phyloP scores from a whole-genome alignment of 2,329 filamentous ascomycete genomes.

The Sporothrix humicola region DNA sequence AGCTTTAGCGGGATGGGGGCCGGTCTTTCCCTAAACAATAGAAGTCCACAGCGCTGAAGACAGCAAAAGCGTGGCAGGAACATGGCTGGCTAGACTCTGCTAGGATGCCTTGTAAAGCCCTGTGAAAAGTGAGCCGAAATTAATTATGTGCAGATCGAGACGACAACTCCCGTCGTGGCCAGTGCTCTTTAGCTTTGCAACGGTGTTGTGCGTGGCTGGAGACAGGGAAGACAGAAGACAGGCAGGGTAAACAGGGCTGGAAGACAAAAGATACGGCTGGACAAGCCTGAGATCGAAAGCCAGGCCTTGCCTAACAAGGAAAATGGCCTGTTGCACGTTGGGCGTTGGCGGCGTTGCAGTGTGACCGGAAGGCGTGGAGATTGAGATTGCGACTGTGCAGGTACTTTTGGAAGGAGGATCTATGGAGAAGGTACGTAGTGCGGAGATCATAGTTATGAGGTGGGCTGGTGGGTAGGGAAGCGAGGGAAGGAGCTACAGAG shows the following conservation, averaged over 20 bases:
- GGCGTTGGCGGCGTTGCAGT: neutral
- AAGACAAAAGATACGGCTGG: neutral
- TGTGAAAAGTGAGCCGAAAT: neutral
- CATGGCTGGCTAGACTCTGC: neutral
- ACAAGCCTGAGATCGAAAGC: neutral
- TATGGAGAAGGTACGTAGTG: neutral
- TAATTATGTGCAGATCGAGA: conserved; percentile 12
- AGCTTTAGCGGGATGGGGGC: conserved; percentile 6
- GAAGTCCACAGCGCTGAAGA: neutral
- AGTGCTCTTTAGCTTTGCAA: conserved; percentile 6
- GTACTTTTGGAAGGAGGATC: no score
- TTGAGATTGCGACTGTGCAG: neutral
- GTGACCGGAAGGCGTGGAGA: conserved; percentile 20
- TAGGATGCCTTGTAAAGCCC: neutral
- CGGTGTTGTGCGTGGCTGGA: neutral
- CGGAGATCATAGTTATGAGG: neutral
- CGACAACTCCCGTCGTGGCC: neutral
- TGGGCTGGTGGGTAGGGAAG: no score
- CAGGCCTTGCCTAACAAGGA: conserved; percentile 18
- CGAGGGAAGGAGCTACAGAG: no score
- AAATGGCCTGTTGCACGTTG: conserved; percentile 19
- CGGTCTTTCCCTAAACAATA: neutral
- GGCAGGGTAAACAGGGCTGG: neutral
- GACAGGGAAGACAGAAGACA: neutral
- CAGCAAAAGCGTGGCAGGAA: neutral